phyloP scores from a whole-genome alignment of 441 rosid genomes.

The Arabidopsis lyrata region DNA sequence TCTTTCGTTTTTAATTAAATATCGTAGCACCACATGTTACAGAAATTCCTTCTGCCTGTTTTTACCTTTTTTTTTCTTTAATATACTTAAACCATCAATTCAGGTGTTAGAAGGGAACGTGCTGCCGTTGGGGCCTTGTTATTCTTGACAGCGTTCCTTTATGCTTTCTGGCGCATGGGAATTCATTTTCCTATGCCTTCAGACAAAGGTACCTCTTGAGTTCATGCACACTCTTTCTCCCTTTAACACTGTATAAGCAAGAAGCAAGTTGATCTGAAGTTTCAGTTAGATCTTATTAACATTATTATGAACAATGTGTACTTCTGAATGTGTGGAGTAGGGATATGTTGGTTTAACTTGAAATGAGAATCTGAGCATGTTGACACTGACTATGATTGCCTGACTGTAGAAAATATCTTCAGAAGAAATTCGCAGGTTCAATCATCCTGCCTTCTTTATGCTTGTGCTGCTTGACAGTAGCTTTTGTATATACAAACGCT shows the following conservation, averaged over 20 bases:
- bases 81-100: constrained; percentile 28
- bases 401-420: constrained; percentile 14
- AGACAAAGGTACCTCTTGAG: constrained; percentile 69
- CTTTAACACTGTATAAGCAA: constrained; percentile 18
- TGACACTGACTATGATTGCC: constrained; percentile 24
- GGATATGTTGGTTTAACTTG: neutral
- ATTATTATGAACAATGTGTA: neutral
- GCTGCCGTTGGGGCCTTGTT: constrained; percentile 93
- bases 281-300: constrained; percentile 5
- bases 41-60: too few relatives aligned
- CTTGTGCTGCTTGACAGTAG: constrained; percentile 12
- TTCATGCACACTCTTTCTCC: constrained; percentile 21
- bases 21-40: neutral
- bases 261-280: constrained; percentile 6
- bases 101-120: constrained; percentile 93
- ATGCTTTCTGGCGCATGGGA: constrained; percentile 99
- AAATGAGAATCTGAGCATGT: constrained; percentile 18
- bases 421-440: constrained; percentile 13
- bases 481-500: constrained; percentile 23
- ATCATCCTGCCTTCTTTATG: constrained; percentile 18
- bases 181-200: constrained; percentile 99
- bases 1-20: neutral
- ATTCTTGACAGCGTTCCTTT: constrained; percentile 89
- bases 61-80: too few relatives aligned
- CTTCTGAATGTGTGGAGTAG: constrained; percentile 5